Evolutionary conservation across 345 rosid species (phyloP), one percentile per base, ranked within the genome.

Genomic region (Pugionium cornutum): DNA sequence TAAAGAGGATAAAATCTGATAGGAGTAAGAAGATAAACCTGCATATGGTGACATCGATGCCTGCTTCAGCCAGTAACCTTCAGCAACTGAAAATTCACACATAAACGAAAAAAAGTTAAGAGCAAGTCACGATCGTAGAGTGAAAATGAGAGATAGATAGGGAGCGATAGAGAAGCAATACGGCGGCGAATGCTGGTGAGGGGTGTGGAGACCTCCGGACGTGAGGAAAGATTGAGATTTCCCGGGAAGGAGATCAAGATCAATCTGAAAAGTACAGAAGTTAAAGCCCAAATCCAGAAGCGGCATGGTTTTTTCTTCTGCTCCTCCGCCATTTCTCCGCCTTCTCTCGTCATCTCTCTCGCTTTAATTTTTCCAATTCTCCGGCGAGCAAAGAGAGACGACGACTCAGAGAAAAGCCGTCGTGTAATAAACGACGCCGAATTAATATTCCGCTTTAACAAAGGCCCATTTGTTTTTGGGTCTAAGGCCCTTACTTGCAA

Each of bases 31-130:
- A 61, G 46, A 64, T 2, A 33, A 55, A 89, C 97, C 99, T 66
- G 97, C 84, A 52, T 85, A 94, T 25, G 97, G 96, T 72, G 99
- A 94, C 88, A 85, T 85, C 8, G 87, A 82, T 32, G 83, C 84
- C 53, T 88, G 96, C 83, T 94, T 94, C 75, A 90, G 72, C 96
- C 99, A 94, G 80, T 90, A 94, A 53, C 97, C 97, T 75, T 94
- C 99, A 35, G 99, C 84, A 73, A 94, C 97, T 94, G 76, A 48
- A 69, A 33, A 46, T n/a, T 30, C 42, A 75, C 10, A 62, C 9
- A 44, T 52, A 57, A 53, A 66, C 28, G 52, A 5, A 4, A 7
- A 35, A 43, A 4, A 32, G 35, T 58, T 18, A 6, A 65, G 51
- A 2, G 41, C 1, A 53, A 30, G 36, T 55, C 4, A 29, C 2